Conservation (phyloP, 2,329 filamentous ascomycete genomes). For the Triangularia setosa region DNA sequence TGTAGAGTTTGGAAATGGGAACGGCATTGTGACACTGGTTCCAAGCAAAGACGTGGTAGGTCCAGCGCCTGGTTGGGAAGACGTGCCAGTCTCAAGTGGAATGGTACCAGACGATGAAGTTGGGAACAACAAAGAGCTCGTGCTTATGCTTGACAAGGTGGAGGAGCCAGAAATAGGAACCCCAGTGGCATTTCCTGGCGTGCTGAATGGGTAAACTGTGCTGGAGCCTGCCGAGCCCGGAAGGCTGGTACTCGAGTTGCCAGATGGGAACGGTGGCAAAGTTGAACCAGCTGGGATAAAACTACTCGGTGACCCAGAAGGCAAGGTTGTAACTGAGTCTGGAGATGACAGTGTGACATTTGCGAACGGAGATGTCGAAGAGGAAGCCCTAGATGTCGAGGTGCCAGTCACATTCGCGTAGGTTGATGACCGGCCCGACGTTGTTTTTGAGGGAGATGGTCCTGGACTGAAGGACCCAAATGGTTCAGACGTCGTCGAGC, state of each 20-base stretch:
- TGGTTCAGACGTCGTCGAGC: background rate
- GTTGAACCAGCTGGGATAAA: background rate
- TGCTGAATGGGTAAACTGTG: background rate
- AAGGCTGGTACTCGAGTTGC: slow-evolving; percentile 2
- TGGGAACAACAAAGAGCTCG: background rate
- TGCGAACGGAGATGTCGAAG: background rate
- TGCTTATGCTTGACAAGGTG: background rate
- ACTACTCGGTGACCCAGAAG: background rate
- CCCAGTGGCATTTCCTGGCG: background rate
- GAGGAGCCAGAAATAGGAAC: background rate
- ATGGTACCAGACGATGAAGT: background rate
- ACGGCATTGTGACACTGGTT: background rate
- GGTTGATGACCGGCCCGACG: background rate
- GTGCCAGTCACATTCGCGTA: background rate
- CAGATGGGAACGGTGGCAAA: background rate
- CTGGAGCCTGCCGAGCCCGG: background rate
- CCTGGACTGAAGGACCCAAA: background rate
- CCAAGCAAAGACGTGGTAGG: background rate
- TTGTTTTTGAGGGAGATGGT: background rate
- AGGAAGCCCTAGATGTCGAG: background rate
- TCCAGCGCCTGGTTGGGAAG: background rate
- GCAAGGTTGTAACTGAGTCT: background rate
- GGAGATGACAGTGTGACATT: background rate
- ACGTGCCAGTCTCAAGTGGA: background rate
- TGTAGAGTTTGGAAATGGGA: slow-evolving; percentile 5